These are phyloP conservation scores for Podaxis pistillaris DNA, from an alignment of 768 basidiomycete genomes.

Conservation along the genomic window DNA sequence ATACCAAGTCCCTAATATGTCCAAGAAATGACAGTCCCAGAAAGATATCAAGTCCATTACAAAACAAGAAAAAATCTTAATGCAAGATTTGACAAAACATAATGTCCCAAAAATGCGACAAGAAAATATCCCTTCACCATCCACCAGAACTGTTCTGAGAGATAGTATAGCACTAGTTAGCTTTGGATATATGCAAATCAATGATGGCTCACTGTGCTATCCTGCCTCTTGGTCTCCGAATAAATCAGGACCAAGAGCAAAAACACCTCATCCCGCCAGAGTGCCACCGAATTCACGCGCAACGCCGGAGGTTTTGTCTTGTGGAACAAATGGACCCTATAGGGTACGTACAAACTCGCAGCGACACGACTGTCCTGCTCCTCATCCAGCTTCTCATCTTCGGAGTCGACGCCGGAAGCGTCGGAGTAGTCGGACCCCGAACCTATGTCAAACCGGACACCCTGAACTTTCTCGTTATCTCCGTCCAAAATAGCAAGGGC, in stretches of 20 bases:
- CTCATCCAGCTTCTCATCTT: conserved; percentile 12
- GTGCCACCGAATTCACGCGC: conserved; percentile 37
- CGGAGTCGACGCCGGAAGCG: background rate
- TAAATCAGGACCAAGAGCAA: conserved; percentile 38
- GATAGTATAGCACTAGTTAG: too few relatives aligned
- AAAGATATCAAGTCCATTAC: background rate
- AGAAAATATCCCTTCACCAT: background rate
- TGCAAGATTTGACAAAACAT: background rate
- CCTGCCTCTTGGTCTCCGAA: conserved; percentile 37
- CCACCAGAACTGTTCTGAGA: conserved; percentile 11
- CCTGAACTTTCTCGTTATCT: background rate
- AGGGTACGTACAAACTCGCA: conserved; percentile 41
- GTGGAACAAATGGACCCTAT: conserved; percentile 48
- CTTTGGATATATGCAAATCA: conserved; percentile 9
- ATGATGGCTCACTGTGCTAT: conserved; percentile 30
- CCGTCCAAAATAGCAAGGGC: conserved; percentile 22
- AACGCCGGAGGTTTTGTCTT: conserved; percentile 39
- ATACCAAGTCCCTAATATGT: background rate
- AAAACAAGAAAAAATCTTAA: background rate
- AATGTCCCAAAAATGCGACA: background rate
- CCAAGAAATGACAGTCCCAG: background rate
- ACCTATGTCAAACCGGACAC: background rate
- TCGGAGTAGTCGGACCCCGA: background rate
- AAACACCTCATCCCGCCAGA: conserved; percentile 41
- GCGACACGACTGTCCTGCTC: conserved; percentile 28